Percentiles rank a stretch among this genome's conserved stretches.
Evolutionary conservation across 176 grass and related monocot genomes (phyloP).

Genomic region (Hordeum marinum): DNA sequence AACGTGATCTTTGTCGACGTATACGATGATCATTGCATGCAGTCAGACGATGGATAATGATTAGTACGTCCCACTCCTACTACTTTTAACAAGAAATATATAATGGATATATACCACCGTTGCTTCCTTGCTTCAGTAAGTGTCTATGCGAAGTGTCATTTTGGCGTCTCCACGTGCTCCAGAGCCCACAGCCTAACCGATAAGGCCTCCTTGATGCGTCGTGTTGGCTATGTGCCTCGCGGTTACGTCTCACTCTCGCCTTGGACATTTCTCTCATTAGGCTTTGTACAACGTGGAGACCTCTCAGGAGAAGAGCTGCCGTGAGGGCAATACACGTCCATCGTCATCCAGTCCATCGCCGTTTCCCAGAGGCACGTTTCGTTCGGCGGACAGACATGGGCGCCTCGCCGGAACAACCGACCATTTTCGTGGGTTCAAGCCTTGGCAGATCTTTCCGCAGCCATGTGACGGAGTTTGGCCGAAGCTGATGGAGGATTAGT

Average conservation of each 20-base stretch:
- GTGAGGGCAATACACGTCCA: not conserved
- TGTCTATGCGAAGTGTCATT: not conserved
- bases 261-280: not conserved
- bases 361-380: not conserved
- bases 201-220: not conserved
- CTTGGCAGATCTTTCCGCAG: not conserved
- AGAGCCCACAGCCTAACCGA: not conserved
- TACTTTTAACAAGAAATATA: no score
- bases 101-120: no score
- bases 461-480: constrained; percentile 7
- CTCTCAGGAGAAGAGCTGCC: not conserved
- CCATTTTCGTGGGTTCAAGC: not conserved
- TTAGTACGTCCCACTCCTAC: no score
- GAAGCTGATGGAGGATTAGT: not conserved
- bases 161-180: not conserved
- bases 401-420: not conserved
- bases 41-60: no score
- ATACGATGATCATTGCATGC: not conserved
- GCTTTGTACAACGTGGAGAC: not conserved
- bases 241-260: not conserved
- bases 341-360: not conserved
- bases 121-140: not conserved
- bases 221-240: not conserved
- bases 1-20: not conserved
- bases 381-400: not conserved